These are phyloP conservation scores for Neurospora sp. DNA, from an alignment of 495 filamentous ascomycete species.

Conservation along the genomic window DNA sequence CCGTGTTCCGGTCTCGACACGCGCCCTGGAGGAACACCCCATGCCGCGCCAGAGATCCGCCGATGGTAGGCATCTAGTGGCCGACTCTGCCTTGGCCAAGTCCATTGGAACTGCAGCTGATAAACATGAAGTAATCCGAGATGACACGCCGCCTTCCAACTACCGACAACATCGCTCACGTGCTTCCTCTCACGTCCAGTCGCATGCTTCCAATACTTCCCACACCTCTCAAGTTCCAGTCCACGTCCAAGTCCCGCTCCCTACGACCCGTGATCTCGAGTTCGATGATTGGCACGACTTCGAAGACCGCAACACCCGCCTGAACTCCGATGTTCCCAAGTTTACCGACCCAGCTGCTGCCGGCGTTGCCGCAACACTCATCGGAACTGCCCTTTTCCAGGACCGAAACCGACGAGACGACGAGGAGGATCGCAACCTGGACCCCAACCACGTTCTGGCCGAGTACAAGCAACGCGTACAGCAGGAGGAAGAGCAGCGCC, in stretches of 20 bases:
- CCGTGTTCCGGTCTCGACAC: conserved; percentile 29
- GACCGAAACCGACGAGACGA: not conserved
- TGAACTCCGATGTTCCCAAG: conserved; percentile 14
- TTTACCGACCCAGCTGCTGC: conserved; percentile 37
- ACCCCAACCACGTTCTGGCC: conserved; percentile 5
- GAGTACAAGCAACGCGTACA: conserved; percentile 8
- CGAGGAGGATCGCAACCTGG: conserved; percentile 10
- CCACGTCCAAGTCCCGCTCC: not conserved
- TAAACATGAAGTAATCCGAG: conserved; percentile 6
- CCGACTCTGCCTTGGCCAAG: not conserved
- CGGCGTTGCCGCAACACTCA: conserved; percentile 38
- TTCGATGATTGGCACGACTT: conserved; percentile 21
- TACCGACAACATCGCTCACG: not conserved
- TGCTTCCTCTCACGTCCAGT: not conserved
- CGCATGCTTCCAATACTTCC: not conserved
- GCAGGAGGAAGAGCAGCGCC: conserved; percentile 7
- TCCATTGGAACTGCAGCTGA: not conserved
- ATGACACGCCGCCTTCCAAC: not conserved
- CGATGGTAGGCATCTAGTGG: conserved; percentile 8
- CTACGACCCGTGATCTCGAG: conserved; percentile 3
- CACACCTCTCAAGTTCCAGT: not conserved
- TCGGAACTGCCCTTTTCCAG: conserved; percentile 12
- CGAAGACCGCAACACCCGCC: conserved; percentile 14
- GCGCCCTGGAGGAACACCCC: conserved; percentile 28
- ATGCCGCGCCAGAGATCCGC: conserved; percentile 3